phyloP scores from a whole-genome alignment of 2,329 filamentous ascomycete species.

The Aaosphaeria pasadenensis region DNA sequence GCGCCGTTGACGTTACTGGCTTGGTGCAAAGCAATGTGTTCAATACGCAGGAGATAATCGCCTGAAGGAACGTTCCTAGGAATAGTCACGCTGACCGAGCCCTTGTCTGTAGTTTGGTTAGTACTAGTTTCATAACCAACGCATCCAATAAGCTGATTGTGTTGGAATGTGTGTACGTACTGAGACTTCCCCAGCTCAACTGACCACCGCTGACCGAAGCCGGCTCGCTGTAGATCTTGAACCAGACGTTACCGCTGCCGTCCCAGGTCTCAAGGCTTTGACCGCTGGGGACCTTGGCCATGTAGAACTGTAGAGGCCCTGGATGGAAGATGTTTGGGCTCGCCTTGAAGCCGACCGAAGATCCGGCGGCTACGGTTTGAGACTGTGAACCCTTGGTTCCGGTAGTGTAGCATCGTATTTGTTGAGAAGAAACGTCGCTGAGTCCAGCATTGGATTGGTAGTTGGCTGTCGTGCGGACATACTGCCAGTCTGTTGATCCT shows the following conservation, averaged over 20 bases:
- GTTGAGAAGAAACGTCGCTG: conserved; percentile 24
- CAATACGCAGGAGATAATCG: conserved; percentile 45
- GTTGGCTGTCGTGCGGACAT: conserved; percentile 32
- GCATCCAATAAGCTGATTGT: too few species aligned
- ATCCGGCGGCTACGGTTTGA: conserved; percentile 25
- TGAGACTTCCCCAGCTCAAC: conserved; percentile 24
- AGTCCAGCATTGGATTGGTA: conserved; percentile 26
- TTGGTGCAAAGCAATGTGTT: conserved; percentile 46
- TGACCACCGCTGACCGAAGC: conserved; percentile 14
- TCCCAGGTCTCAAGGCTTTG: conserved; percentile 26
- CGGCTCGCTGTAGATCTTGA: conserved; percentile 32
- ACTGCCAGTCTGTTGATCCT: conserved; percentile 26
- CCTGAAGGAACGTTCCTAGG: conserved; percentile 40
- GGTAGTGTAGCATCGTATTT: conserved; percentile 33
- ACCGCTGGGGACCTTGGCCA: conserved; percentile 34
- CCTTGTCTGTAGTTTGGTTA: conserved; percentile 5
- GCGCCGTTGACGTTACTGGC: conserved; percentile 28
- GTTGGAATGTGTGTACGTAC: conserved; percentile 5
- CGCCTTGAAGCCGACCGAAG: conserved; percentile 30
- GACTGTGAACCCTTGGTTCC: conserved; percentile 12
- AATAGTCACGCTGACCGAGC: conserved; percentile 32
- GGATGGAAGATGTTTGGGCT: conserved; percentile 30
- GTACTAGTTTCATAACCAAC: neutral
- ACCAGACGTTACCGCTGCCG: conserved; percentile 34
- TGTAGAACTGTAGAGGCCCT: conserved; percentile 37